A percentile compares a stretch with the other conserved stretches of the same genome.
phyloP scores from a whole-genome alignment of 78 protist genomes.

The Isochrysis galbana region DNA sequence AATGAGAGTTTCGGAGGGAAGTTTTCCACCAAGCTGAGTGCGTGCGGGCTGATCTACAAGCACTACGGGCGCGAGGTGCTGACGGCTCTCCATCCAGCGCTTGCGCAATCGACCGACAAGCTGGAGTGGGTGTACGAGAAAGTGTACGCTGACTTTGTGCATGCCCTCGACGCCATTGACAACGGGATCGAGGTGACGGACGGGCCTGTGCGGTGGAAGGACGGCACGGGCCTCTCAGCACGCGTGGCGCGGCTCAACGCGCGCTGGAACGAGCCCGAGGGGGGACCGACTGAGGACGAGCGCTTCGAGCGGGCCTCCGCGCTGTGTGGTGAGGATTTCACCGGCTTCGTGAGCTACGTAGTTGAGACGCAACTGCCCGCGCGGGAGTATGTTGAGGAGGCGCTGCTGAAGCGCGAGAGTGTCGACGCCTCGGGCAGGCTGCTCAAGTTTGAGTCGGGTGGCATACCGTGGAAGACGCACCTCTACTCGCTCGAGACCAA shows the following conservation, averaged over 20 bases:
- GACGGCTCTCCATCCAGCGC: not conserved
- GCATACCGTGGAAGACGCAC: slow-evolving; percentile 84
- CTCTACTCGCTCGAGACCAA: slow-evolving; percentile 68
- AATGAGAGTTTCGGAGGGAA: slow-evolving; percentile 35
- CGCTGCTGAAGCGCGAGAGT: slow-evolving; percentile 3
- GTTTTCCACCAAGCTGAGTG: slow-evolving; percentile 35
- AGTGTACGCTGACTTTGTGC: slow-evolving; percentile 54
- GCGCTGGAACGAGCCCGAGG: not conserved
- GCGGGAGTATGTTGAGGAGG: slow-evolving; percentile 62
- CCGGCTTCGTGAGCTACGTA: slow-evolving; percentile 30
- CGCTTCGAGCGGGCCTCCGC: slow-evolving; percentile 62
- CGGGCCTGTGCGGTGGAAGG: slow-evolving; percentile 25
- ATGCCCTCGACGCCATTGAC: slow-evolving; percentile 82
- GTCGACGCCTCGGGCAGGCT: slow-evolving; percentile 58
- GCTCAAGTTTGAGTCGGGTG: not conserved
- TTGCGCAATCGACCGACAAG: not conserved
- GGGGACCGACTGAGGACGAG: slow-evolving; percentile 68
- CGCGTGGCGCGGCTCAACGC: slow-evolving; percentile 63
- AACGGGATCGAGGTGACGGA: slow-evolving; percentile 68
- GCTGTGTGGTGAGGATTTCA: slow-evolving; percentile 66
- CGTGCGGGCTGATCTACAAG: slow-evolving; percentile 49
- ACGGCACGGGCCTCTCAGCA: slow-evolving; percentile 40
- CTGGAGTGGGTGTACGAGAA: slow-evolving; percentile 49
- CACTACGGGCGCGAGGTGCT: slow-evolving; percentile 81
- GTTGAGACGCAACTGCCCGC: slow-evolving; percentile 76